Evolutionary conservation across 768 basidiomycete species (phyloP), one percentile per base, ranked within the genome.

Genomic region (Pulveroboletus sp.): DNA sequence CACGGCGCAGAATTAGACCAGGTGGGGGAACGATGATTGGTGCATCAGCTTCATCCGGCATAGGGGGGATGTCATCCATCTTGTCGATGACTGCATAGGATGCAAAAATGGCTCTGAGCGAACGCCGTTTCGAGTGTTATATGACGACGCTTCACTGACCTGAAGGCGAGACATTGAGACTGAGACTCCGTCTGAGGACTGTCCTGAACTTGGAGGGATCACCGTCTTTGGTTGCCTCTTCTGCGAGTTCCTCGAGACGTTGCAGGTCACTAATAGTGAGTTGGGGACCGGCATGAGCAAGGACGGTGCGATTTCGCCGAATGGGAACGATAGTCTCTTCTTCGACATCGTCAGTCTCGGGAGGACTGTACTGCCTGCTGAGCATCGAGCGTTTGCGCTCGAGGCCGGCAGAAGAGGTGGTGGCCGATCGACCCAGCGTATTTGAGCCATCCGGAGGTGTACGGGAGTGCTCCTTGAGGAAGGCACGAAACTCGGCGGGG

Each of bases 211-310:
- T 83, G 41, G 83, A 80, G 17, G 90, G 85, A 72, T 93, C 93
- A 60, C 86, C 85, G 60, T 80, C 90, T 60, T 74, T 76, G 31
- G 85, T 85, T 0, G 90, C 91, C 65, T 95, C 91, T 70, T 94
- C 91, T 35, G 93, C 93, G 30, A 98, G 72, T 64, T 89, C 82
- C 68, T 99, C 96, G 51, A 99, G 74, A 66, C 84, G 86, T 68
- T 98, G 94, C n/a, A 98, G 73, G 69, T 98, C 96, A 60, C 74
- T 83, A 66, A 98, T 88, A 11, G 93, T 95, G 45, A 98, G 78
- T 65, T 94, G 89, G 21, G 93, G 93, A 0, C 84, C 85, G 37
- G 77, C 73, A 62, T 83, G 79, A 31, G 74, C 73, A 41, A 87
- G 71, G 64, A 83, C 81, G 50, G 82, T 82, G 55, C 85, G 78